Percentiles rank a stretch among this genome's conserved stretches.
Conservation (phyloP, 345 rosid species). For the Geranium brycei region DNA sequence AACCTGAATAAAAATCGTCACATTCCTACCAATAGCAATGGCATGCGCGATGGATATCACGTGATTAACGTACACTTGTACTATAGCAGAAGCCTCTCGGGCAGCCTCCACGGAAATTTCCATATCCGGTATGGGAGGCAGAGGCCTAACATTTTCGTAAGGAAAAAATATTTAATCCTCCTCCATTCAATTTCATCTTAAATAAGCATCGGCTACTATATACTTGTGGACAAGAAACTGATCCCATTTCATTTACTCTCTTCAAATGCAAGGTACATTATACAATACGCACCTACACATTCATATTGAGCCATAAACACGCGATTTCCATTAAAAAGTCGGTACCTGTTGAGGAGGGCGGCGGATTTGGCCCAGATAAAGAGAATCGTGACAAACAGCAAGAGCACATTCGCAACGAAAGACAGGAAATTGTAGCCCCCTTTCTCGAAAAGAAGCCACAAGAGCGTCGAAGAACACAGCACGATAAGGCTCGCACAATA, state of each 20-base stretch:
- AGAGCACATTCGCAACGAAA: constrained; percentile 58
- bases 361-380: constrained; percentile 99
- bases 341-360: constrained; percentile 74
- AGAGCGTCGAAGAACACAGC: constrained; percentile 34
- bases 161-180: background rate
- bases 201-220: background rate
- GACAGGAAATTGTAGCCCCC: constrained; percentile 69
- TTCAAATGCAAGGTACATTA: background rate
- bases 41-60: constrained; percentile 55
- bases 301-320: no score
- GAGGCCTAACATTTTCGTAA: constrained; percentile 38
- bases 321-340: no score
- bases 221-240: no score
- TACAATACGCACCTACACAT: background rate
- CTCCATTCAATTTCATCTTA: background rate
- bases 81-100: constrained; percentile 31
- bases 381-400: constrained; percentile 62
- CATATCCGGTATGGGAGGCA: constrained; percentile 82
- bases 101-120: constrained; percentile 68
- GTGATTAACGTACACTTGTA: constrained; percentile 41
- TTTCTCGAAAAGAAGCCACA: constrained; percentile 71
- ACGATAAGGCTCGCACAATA: constrained; percentile 32
- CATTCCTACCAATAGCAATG: constrained; percentile 52
- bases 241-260: background rate
- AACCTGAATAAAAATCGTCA: constrained; percentile 61